A percentile compares a stretch with the other conserved stretches of the same genome.
phyloP scores from a whole-genome alignment of 805 yeast genomes.

The Ogataea kodamae region DNA sequence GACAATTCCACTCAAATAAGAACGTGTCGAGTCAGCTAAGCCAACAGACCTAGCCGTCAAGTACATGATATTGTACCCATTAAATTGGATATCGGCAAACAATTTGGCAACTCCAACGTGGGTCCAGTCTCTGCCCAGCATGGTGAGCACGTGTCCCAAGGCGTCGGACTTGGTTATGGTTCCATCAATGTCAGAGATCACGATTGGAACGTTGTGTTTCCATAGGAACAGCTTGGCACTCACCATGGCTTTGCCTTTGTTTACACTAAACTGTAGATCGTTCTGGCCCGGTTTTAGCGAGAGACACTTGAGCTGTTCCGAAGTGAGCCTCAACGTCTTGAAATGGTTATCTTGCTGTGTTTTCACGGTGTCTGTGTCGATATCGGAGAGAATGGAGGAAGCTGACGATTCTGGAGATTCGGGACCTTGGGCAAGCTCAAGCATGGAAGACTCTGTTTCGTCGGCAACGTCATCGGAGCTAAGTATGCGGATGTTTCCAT shows the following conservation, averaged over 20 bases:
- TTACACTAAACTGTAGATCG: slow-evolving; percentile 72
- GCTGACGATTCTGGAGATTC: slow-evolving; percentile 23
- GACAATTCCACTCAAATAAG: slow-evolving; percentile 70
- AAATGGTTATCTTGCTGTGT: slow-evolving; percentile 45
- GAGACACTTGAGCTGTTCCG: slow-evolving; percentile 78
- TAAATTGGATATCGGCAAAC: slow-evolving; percentile 78
- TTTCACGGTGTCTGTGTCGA: slow-evolving; percentile 22
- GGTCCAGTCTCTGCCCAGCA: slow-evolving; percentile 97
- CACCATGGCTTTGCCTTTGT: slow-evolving; percentile 76
- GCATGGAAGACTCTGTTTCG: slow-evolving; percentile 14
- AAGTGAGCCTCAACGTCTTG: slow-evolving; percentile 84
- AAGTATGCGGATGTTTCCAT: slow-evolving; percentile 63
- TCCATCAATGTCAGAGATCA: slow-evolving; percentile 96
- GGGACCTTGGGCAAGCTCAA: slow-evolving; percentile 10
- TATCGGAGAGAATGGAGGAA: slow-evolving; percentile 26
- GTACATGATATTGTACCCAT: slow-evolving; percentile 92
- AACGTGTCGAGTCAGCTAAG: slow-evolving; percentile 87
- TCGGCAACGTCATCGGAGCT: slow-evolving; percentile 24
- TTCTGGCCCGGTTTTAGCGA: slow-evolving; percentile 77
- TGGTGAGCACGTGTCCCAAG: slow-evolving; percentile 87
- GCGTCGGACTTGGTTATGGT: slow-evolving; percentile 98
- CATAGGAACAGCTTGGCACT: slow-evolving; percentile 75
- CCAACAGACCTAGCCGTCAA: slow-evolving; percentile 95
- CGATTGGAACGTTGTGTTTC: slow-evolving; percentile 83
- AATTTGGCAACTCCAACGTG: slow-evolving; percentile 92